phyloP scores from a whole-genome alignment of 2,329 filamentous ascomycete species.

The Fusarium sp. region DNA sequence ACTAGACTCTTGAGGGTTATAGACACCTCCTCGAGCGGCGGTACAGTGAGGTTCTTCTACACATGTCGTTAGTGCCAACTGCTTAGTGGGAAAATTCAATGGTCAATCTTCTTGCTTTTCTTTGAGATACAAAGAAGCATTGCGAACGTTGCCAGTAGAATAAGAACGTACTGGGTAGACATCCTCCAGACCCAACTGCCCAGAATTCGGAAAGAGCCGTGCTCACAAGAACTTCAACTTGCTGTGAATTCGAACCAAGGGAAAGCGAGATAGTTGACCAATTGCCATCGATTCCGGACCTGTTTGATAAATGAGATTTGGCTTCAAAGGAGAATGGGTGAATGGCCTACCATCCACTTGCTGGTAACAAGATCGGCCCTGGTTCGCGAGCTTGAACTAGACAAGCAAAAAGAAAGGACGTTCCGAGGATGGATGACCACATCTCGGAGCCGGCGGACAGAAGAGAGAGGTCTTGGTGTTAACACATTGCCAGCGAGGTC shows the following conservation, averaged over 20 bases:
- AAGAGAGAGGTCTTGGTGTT: not conserved
- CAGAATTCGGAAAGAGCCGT: slow-evolving; percentile 79
- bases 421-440: slow-evolving; percentile 34
- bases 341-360: slow-evolving; percentile 42
- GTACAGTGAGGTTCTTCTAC: slow-evolving; percentile 66
- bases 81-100: not conserved
- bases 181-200: slow-evolving; percentile 73
- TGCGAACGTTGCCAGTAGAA: not conserved
- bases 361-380: slow-evolving; percentile 40
- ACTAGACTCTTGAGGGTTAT: slow-evolving; percentile 65
- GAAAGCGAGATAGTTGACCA: slow-evolving; percentile 78
- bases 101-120: not conserved
- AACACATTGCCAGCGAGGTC: slow-evolving; percentile 7
- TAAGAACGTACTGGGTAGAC: slow-evolving; percentile 60
- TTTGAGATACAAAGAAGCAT: not conserved
- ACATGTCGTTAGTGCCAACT: slow-evolving; percentile 38
- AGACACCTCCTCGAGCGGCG: slow-evolving; percentile 70
- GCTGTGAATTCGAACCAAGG: slow-evolving; percentile 58
- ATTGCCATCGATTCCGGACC: slow-evolving; percentile 75
- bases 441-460: slow-evolving; percentile 24
- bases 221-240: slow-evolving; percentile 65
- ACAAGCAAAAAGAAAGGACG: slow-evolving; percentile 31
- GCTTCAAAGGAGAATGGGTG: not conserved
- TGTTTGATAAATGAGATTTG: slow-evolving; percentile 49
- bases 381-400: slow-evolving; percentile 39